phyloP scores from a whole-genome alignment of 495 filamentous ascomycete species.

The Oidiodendron maius region DNA sequence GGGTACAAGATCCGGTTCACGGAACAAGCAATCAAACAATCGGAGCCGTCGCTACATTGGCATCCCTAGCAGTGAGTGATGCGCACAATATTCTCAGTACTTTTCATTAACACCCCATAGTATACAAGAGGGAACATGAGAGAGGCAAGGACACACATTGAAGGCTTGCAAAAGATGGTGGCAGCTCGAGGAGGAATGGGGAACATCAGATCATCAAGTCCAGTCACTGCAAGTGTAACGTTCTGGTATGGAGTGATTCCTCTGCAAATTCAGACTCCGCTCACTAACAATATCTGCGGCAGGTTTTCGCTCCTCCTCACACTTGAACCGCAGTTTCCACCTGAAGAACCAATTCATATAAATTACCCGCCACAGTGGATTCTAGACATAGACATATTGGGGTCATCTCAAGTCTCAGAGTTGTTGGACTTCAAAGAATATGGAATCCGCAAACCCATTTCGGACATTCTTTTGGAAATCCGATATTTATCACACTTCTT shows the following conservation, averaged over 20 bases:
- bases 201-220: not conserved
- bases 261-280: not conserved
- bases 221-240: not conserved
- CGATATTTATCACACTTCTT: not conserved
- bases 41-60: not conserved
- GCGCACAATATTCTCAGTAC: not conserved
- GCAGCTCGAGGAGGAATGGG: not conserved
- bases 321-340: not conserved
- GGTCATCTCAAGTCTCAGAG: not conserved
- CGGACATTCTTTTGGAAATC: not conserved
- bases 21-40: slow-evolving; percentile 1
- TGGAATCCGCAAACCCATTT: not conserved
- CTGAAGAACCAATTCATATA: not conserved
- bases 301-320: not conserved
- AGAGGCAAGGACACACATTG: not conserved
- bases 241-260: not conserved
- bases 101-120: not conserved
- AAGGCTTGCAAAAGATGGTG: not conserved
- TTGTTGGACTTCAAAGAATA: not conserved
- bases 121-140: not conserved
- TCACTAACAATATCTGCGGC: not conserved
- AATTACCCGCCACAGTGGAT: not conserved
- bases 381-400: not conserved
- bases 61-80: slow-evolving; percentile 1
- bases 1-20: slow-evolving; percentile 2